These are phyloP conservation scores for Umbelopsis isabellina DNA, from an alignment of 192 early-diverging fungal species.

Conservation along the genomic window DNA sequence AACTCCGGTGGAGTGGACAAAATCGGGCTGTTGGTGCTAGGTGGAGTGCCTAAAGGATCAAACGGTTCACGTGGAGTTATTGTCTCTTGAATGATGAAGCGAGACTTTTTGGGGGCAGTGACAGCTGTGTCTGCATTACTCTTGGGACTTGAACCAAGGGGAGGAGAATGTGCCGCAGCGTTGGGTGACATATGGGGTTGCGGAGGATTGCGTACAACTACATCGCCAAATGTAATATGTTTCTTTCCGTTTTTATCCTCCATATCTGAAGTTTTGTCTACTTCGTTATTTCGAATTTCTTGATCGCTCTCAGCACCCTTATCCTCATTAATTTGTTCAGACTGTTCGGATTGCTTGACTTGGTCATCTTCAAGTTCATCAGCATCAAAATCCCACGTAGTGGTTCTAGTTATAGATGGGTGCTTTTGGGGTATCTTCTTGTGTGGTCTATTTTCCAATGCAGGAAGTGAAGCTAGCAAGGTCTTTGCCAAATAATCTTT, in stretches of 20 bases:
- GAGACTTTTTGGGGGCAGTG: slow-evolving; percentile 29
- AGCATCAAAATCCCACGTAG: slow-evolving; percentile 74
- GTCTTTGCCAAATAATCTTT: slow-evolving; percentile 60
- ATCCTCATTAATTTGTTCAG: background rate
- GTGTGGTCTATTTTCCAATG: slow-evolving; percentile 69
- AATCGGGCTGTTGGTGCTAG: background rate
- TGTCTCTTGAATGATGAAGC: slow-evolving; percentile 42
- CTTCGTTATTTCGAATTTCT: background rate
- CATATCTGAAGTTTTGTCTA: background rate
- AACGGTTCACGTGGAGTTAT: slow-evolving; percentile 11
- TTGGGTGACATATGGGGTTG: slow-evolving; percentile 24
- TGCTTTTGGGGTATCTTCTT: slow-evolving; percentile 56
- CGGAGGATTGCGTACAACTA: slow-evolving; percentile 37
- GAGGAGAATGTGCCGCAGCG: background rate
- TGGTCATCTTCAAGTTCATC: slow-evolving; percentile 22
- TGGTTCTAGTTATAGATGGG: slow-evolving; percentile 48
- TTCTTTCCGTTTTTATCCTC: slow-evolving; percentile 20
- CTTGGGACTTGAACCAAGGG: slow-evolving; percentile 21
- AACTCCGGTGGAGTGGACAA: background rate
- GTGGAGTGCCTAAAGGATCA: background rate
- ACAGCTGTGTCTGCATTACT: background rate
- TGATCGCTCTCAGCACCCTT: background rate
- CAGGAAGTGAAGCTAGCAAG: slow-evolving; percentile 63
- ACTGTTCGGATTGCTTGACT: background rate
- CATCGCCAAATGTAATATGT: slow-evolving; percentile 52